Evolutionary conservation across 805 yeast species (phyloP), one percentile per base, ranked within the genome.

Genomic region (Nakazawaea ambrosiae): DNA sequence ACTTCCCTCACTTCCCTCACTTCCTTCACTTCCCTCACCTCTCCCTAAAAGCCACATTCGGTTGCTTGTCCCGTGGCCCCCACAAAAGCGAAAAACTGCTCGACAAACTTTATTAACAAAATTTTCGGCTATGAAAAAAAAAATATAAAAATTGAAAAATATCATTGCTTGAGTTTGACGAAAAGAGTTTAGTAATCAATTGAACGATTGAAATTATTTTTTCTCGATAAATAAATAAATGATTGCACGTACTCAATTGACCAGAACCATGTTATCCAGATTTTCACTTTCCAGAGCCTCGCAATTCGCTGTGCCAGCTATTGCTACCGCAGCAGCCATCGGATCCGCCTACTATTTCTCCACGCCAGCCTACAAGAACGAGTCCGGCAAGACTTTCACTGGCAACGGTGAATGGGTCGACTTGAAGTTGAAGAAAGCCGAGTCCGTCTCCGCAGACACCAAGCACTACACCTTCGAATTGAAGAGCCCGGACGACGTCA

Each of bases 401-500:
- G 84, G 82, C 44, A 78, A 75, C 40, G 76, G 71, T 49, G 68
- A 75, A 49, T 83, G 89, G 89, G 55, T 81, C 42, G 88, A 82
- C 59, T 68, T 84, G 54, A 79, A 79, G 40, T 49, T 69, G 37
- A 60, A 67, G 50, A 62, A 66, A 36, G 52, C 66, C 36, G 62
- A 61, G 48, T 68, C 74, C 19, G 55, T 80, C 27, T 73, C 85
- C 14, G 57, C 66, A 22, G 80, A 81, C 61, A 70, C 90, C 52
- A 82, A 76, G 60, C 70, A 74, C 50, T 72, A 83, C 53, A 69
- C 75, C 18, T 86, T 89, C 50, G 79, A 75, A 44, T 73, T 88
- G 48, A 83, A 84, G 26, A 58, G 70, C 37, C 57, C 70, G 18
- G 89, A 81, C 52, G 74, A 78, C 43, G 76, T 68, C 15, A 70